Percentiles rank a stretch among this genome's conserved stretches.
Evolutionary conservation across 2,329 filamentous ascomycete genomes (phyloP).

Genomic region (Arthrobotrys musiformis): DNA sequence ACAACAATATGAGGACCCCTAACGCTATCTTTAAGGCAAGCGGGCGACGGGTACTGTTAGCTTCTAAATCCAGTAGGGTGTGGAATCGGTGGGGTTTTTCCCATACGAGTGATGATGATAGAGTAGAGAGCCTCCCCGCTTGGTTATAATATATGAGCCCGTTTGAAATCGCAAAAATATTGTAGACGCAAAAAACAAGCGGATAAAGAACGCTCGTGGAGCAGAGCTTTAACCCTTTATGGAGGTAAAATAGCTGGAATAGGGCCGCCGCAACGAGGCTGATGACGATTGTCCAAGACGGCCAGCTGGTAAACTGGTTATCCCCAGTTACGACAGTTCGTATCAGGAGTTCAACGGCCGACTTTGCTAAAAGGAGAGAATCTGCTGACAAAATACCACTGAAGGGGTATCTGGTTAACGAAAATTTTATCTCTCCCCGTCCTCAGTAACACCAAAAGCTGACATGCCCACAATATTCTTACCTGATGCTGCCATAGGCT

Average conservation of each 20-base stretch:
- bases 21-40: conserved; percentile 74
- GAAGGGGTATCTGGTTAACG: conserved; percentile 52
- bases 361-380: conserved; percentile 91
- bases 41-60: not conserved
- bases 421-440: not conserved
- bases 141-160: conserved; percentile 97
- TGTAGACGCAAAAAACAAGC: conserved; percentile 98
- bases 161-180: conserved; percentile 97
- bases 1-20: conserved; percentile 84
- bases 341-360: conserved; percentile 92
- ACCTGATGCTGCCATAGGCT: conserved; percentile 82
- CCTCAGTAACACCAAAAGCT: not conserved
- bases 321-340: conserved; percentile 82
- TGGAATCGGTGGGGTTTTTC: not conserved
- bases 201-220: conserved; percentile 96
- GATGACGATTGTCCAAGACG: conserved; percentile 90
- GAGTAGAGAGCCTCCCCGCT: conserved; percentile 77
- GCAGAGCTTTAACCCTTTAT: conserved; percentile 90
- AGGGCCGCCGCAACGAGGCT: conserved; percentile 83
- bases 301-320: conserved; percentile 95
- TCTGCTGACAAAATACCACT: conserved; percentile 92
- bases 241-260: conserved; percentile 92
- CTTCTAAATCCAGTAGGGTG: not conserved
- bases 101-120: conserved; percentile 75
- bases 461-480: conserved; percentile 4